These are phyloP conservation scores for Aspergillus egyptiacus DNA, from an alignment of 495 filamentous ascomycete species.

Conservation along the genomic window DNA sequence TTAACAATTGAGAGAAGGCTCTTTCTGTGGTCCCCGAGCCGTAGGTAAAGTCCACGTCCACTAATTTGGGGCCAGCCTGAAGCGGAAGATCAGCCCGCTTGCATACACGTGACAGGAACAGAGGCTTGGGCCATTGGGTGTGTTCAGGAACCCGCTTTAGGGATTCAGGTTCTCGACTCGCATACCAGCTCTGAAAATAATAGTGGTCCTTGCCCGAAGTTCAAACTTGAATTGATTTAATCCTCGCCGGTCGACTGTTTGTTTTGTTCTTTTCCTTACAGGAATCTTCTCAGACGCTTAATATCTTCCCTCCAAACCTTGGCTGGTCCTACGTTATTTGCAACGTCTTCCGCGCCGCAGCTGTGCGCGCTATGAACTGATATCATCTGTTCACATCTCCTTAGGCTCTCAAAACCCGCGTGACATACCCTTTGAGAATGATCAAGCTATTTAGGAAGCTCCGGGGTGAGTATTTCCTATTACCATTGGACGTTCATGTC, in stretches of 20 bases:
- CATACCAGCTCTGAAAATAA: conserved; percentile 1
- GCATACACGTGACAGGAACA: conserved; percentile 1
- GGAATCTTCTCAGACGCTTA: background rate
- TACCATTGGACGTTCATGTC: background rate
- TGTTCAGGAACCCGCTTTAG: background rate
- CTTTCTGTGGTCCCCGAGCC: too few species aligned
- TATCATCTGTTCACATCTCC: background rate
- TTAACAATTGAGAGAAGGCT: too few species aligned
- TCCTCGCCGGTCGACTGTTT: background rate
- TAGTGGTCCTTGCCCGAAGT: conserved; percentile 1
- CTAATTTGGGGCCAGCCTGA: too few species aligned
- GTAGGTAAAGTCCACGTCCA: too few species aligned
- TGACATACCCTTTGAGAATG: conserved; percentile 28
- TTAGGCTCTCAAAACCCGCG: background rate
- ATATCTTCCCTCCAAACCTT: background rate
- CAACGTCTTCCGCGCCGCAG: conserved; percentile 3
- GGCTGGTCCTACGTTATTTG: background rate
- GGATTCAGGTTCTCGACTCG: background rate
- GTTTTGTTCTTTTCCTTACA: background rate
- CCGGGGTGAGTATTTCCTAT: conserved; percentile 29
- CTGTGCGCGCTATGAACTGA: conserved; percentile 19
- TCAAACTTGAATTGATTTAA: conserved; percentile 8
- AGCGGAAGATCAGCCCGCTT: background rate
- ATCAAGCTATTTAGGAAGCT: conserved; percentile 35
- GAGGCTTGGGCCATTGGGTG: too few species aligned